phyloP scores from a whole-genome alignment of 1,284 basidiomycete species.

The Coniferiporia sulphurascens region DNA sequence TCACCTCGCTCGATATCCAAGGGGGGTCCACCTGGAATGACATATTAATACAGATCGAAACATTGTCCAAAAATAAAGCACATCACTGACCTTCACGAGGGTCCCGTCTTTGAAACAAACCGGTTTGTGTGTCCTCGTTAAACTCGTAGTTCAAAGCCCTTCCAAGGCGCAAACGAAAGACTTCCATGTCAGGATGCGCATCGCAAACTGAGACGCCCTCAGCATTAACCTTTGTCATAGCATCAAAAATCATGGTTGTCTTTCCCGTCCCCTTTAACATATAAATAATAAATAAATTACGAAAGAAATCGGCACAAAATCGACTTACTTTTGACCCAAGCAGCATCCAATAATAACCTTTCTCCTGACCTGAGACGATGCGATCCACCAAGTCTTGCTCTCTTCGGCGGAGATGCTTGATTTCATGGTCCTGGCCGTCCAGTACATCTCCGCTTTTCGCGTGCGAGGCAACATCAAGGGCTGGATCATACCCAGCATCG shows the following conservation, averaged over 20 bases:
- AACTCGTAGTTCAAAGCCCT: slow-evolving; percentile 77
- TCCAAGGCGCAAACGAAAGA: slow-evolving; percentile 77
- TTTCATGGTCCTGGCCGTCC: slow-evolving; percentile 36
- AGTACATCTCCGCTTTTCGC: slow-evolving; percentile 29
- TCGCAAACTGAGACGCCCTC: slow-evolving; percentile 57
- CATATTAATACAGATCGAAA: not conserved
- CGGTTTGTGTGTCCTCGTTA: slow-evolving; percentile 76
- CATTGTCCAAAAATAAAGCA: slow-evolving; percentile 1
- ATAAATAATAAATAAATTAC: not conserved
- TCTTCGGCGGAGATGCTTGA: slow-evolving; percentile 56
- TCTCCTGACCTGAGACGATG: slow-evolving; percentile 69
- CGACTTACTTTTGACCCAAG: slow-evolving; percentile 65
- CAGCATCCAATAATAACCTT: slow-evolving; percentile 71
- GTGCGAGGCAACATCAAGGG: slow-evolving; percentile 62
- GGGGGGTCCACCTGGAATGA: slow-evolving; percentile 58
- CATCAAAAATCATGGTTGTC: slow-evolving; percentile 77
- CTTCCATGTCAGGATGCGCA: slow-evolving; percentile 63
- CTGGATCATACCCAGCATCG: slow-evolving; percentile 67
- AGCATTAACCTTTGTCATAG: slow-evolving; percentile 69
- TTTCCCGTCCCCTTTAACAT: slow-evolving; percentile 53
- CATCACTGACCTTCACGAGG: slow-evolving; percentile 61
- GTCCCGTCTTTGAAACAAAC: slow-evolving; percentile 76
- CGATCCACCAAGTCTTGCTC: slow-evolving; percentile 75
- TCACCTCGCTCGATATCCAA: slow-evolving; percentile 79
- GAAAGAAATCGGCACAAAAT: not conserved